phyloP scores from a whole-genome alignment of 371 early-diverging fungal genomes.

The Fennellomyces sp. region DNA sequence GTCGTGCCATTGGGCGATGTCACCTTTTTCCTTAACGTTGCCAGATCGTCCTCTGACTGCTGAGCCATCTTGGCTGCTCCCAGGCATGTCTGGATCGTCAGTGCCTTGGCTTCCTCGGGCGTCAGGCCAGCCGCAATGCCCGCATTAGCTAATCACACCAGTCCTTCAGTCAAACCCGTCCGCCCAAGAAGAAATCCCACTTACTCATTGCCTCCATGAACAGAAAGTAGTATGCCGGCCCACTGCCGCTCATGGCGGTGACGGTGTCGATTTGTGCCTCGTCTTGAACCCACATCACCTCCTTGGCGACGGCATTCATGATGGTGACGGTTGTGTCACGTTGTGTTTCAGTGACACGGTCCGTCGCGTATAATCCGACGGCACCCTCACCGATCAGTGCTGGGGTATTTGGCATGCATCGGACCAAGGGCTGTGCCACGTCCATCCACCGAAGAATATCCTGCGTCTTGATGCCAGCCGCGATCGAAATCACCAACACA shows the following conservation, averaged over 20 bases:
- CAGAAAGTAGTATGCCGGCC: conserved; percentile 96
- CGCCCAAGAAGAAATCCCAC: conserved; percentile 5
- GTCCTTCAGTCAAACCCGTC: too few species aligned
- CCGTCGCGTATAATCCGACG: conserved; percentile 78
- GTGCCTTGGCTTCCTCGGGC: conserved; percentile 70
- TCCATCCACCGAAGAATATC: conserved; percentile 78
- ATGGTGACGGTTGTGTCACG: conserved; percentile 69
- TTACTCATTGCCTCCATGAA: conserved; percentile 85
- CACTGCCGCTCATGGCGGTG: conserved; percentile 86
- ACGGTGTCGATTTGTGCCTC: conserved; percentile 86
- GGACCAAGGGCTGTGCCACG: conserved; percentile 52
- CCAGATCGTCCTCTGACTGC: conserved; percentile 68
- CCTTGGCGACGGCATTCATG: conserved; percentile 72
- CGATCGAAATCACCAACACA: conserved; percentile 80
- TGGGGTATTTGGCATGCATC: conserved; percentile 97
- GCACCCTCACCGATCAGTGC: conserved; percentile 88
- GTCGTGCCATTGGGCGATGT: conserved; percentile 96
- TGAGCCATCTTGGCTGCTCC: conserved; percentile 91
- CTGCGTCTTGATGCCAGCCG: conserved; percentile 80
- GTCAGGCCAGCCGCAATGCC: conserved; percentile 81
- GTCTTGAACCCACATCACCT: conserved; percentile 78
- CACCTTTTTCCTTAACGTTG: conserved; percentile 82
- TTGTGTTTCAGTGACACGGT: conserved; percentile 61
- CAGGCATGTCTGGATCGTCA: conserved; percentile 88
- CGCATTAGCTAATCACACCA: conserved; percentile 74